A percentile compares a stretch with the other conserved stretches of the same genome.
Evolutionary conservation across 257 asterid genomes (phyloP).

Genomic region (Lycium ferocissimum): DNA sequence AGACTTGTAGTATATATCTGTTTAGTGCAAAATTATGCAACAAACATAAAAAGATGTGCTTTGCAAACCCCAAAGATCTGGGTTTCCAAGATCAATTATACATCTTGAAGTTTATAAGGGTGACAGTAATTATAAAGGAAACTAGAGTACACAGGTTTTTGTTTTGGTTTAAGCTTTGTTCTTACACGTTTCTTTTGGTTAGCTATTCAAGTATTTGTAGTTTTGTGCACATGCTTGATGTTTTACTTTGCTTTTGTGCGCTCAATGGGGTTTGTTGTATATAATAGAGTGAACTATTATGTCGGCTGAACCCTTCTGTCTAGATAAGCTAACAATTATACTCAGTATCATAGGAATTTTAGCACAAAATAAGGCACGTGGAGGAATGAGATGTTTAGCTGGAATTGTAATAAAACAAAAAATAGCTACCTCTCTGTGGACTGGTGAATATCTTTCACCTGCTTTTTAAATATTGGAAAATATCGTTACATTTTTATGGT

Average conservation of each 20-base stretch:
- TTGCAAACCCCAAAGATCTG: background rate
- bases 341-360: background rate
- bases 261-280: background rate
- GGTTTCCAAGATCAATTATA: background rate
- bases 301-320: background rate
- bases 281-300: background rate
- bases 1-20: background rate
- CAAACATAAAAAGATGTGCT: background rate
- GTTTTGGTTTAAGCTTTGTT: background rate
- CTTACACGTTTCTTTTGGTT: background rate
- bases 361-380: background rate
- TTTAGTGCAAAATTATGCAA: background rate
- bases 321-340: background rate
- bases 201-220: background rate
- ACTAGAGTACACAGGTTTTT: background rate
- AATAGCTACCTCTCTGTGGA: background rate
- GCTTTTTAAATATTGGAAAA: background rate
- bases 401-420: background rate
- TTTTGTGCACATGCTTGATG: conserved; percentile 5
- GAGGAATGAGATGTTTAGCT: background rate
- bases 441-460: background rate
- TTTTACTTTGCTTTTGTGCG: background rate
- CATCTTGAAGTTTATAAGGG: background rate
- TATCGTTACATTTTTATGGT: background rate
- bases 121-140: background rate